Base-by-base conservation (phyloP, 2,329 filamentous ascomycete species). In the Dothiorella sarmentorum region DNA sequence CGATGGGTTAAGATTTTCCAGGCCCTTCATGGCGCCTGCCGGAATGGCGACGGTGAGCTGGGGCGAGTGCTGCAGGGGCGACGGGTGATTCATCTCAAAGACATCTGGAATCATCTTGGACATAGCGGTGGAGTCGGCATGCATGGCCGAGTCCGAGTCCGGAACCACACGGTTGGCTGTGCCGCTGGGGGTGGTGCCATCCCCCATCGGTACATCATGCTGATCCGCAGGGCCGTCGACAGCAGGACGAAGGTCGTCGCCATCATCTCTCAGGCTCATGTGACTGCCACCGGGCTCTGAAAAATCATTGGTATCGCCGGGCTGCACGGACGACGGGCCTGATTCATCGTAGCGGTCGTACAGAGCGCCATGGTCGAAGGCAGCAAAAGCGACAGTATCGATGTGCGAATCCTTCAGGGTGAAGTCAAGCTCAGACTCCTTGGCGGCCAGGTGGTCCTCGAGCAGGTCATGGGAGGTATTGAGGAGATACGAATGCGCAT, bases 341-440 rank as follows among this genome's bases (percentile, higher is more conserved):
- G 73, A 74, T 64, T 74, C 72, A 65, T 68, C 68, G 68, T 73
- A 75, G 59, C 65, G 70, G 59, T 65, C 63, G 60, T 63, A 66
- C 45, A 63, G 47, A 31, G 45, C 51, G 38, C 73, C 61, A 63
- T 67, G 67, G 64, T 70, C 67, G 66, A 73, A 69, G 61, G 65
- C 67, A 56, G 67, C 60, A 61, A 72, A 69, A 29, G 68, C 62
- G 57, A 65, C 61, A 22, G 61, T 57, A 52, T 61, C 57, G 61
- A 65, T 63, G 45, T 67, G 65, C 53, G 66, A 63, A 57, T 63
- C 62, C 64, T 73, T 74, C 59, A 59, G 29, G 27, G 47, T 45
- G 31, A 73, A 58, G 31, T 63, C 51, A 38, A 66, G 60, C 42
- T 61, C 59, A 22, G 61, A 58, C 62, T 70, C 57, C 38, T 55